Percentiles rank a stretch among this genome's conserved stretches.
phyloP scores from a whole-genome alignment of 2,329 filamentous ascomycete genomes.

The Fusarium hainanense region DNA sequence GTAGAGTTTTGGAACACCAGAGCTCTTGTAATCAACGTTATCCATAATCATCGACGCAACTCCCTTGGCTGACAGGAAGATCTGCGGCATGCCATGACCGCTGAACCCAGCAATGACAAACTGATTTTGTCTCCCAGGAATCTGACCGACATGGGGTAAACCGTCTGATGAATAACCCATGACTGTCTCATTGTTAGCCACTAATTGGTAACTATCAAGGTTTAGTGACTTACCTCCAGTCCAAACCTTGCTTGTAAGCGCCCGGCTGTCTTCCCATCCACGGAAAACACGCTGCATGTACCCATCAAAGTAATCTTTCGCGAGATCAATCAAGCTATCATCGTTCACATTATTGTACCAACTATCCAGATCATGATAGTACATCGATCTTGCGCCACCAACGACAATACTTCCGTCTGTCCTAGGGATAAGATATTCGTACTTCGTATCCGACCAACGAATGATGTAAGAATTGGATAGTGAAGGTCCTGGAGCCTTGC shows the following conservation, averaged over 20 bases:
- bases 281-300: conserved; percentile 61
- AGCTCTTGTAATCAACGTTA: not conserved
- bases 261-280: conserved; percentile 60
- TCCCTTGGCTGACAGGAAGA: conserved; percentile 10
- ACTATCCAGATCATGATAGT: not conserved
- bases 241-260: conserved; percentile 49
- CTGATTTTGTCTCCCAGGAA: conserved; percentile 49
- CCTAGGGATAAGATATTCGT: conserved; percentile 4
- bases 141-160: conserved; percentile 56
- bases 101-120: conserved; percentile 5
- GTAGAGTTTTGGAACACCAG: not conserved
- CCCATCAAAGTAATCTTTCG: conserved; percentile 53
- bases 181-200: conserved; percentile 39
- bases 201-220: not conserved
- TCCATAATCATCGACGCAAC: not conserved
- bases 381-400: not conserved
- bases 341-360: conserved; percentile 9
- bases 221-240: conserved; percentile 39
- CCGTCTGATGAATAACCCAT: conserved; percentile 57
- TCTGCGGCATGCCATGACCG: conserved; percentile 61
- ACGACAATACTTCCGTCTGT: not conserved
- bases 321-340: not conserved
- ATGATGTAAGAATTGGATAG: not conserved
- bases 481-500: not conserved
- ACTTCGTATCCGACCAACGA: conserved; percentile 12